These are phyloP conservation scores for Yamagishiella unicocca DNA, from an alignment of 139 green algal genomes.

Conservation along the genomic window DNA sequence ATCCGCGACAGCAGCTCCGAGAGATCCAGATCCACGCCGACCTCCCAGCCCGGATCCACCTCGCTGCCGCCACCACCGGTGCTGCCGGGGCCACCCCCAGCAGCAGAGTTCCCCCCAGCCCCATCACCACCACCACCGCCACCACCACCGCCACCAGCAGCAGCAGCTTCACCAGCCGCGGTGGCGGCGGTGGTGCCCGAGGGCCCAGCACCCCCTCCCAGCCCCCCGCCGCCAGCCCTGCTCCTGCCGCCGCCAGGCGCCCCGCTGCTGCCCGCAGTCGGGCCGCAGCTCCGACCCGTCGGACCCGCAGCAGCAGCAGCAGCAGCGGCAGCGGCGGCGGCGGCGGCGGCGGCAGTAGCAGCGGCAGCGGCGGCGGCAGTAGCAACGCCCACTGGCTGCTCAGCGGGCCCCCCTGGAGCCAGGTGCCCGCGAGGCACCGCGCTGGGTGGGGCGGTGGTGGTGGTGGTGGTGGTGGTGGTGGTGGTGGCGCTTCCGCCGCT, in stretches of 20 bases:
- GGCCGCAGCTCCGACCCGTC: too few relatives aligned
- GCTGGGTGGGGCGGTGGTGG: too few relatives aligned
- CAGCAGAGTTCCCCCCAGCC: background rate
- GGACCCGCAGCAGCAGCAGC: background rate
- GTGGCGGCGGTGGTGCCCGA: background rate
- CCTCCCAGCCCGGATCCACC: conserved; percentile 27
- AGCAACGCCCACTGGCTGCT: too few relatives aligned
- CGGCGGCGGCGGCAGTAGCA: too few relatives aligned
- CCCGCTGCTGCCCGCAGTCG: too few relatives aligned
- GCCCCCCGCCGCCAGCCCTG: background rate
- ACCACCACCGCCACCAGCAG: background rate
- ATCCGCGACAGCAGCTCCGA: conserved; percentile 40
- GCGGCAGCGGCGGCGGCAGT: too few relatives aligned
- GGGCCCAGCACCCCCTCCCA: background rate
- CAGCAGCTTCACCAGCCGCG: background rate
- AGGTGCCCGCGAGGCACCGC: too few relatives aligned
- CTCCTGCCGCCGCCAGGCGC: background rate
- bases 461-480: background rate
- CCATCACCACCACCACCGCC: background rate
- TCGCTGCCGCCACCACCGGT: conserved; percentile 2
- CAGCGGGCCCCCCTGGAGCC: too few relatives aligned
- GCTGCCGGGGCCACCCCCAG: background rate
- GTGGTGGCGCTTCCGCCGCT: background rate
- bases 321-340: background rate
- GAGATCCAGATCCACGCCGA: conserved; percentile 46